Conservation (phyloP, 495 filamentous ascomycete species). For the Penicillium macrosclerotiorum region DNA sequence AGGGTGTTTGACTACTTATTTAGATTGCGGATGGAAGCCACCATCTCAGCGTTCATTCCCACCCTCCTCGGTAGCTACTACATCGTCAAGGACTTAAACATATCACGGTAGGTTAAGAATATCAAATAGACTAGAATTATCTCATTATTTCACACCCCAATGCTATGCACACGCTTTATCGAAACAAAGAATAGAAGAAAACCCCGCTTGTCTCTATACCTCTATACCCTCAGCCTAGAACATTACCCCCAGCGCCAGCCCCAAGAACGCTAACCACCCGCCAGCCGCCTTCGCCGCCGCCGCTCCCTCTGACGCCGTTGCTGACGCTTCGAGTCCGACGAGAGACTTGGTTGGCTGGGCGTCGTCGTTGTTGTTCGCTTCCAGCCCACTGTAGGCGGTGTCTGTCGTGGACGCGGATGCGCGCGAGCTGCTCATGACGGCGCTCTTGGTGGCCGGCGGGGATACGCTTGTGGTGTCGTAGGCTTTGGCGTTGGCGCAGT, state of each 20-base stretch:
- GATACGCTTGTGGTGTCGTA: conserved; percentile 11
- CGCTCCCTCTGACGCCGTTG: conserved; percentile 15
- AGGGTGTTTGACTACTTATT: no score
- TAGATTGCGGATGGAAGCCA: no score
- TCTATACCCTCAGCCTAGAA: no score
- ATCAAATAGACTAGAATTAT: neutral
- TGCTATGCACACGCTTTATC: no score
- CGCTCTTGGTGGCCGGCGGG: conserved; percentile 5
- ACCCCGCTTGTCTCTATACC: no score
- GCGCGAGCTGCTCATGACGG: neutral
- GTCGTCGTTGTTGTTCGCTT: neutral
- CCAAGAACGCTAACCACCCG: conserved; percentile 20
- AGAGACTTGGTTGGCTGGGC: conserved; percentile 9
- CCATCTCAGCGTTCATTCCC: neutral
- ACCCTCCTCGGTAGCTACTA: no score
- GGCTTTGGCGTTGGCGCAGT: conserved; percentile 23
- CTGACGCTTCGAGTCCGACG: neutral
- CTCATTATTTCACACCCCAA: no score
- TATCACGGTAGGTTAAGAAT: neutral
- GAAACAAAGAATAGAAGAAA: no score
- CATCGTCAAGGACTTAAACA: no score
- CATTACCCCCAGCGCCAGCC: conserved; percentile 19
- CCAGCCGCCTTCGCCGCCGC: conserved; percentile 11
- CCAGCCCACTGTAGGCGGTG: neutral
- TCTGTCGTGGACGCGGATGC: neutral